These are phyloP conservation scores for Fragilariopsis cylindrus DNA, from an alignment of 108 stramenopile genomes.

Conservation along the genomic window DNA sequence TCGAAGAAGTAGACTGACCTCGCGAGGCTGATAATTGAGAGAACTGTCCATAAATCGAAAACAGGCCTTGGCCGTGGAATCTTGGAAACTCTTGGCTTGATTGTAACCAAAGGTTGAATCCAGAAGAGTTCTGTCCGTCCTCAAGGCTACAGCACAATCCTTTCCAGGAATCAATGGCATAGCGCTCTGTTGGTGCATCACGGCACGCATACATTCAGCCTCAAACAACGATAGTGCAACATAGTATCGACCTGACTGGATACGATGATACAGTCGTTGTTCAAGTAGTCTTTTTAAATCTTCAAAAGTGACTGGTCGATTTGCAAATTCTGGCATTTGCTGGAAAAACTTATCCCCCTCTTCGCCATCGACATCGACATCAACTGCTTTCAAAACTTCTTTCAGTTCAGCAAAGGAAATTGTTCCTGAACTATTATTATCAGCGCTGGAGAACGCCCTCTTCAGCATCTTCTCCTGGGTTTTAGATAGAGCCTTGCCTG, in stretches of 20 bases:
- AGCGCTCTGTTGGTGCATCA: slow-evolving; percentile 81
- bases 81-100: slow-evolving; percentile 86
- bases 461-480: slow-evolving; percentile 89
- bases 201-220: slow-evolving; percentile 94
- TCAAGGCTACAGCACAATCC: slow-evolving; percentile 76
- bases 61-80: slow-evolving; percentile 87
- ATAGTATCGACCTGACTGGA: slow-evolving; percentile 94
- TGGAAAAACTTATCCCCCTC: slow-evolving; percentile 77
- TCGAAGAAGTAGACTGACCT: slow-evolving; percentile 88
- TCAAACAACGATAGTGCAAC: slow-evolving; percentile 93
- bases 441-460: slow-evolving; percentile 87
- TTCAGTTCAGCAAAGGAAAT: slow-evolving; percentile 88
- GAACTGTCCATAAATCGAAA: slow-evolving; percentile 95
- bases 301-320: slow-evolving; percentile 73
- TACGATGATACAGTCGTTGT: slow-evolving; percentile 82
- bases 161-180: slow-evolving; percentile 77
- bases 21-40: slow-evolving; percentile 87
- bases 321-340: slow-evolving; percentile 57
- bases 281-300: slow-evolving; percentile 87
- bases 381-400: slow-evolving; percentile 89
- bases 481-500: slow-evolving; percentile 74
- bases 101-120: slow-evolving; percentile 84
- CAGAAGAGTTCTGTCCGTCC: slow-evolving; percentile 80
- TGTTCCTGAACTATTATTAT: slow-evolving; percentile 77
- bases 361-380: slow-evolving; percentile 90